phyloP scores from a whole-genome alignment of 768 basidiomycete genomes.

The Tulasnella sp. region DNA sequence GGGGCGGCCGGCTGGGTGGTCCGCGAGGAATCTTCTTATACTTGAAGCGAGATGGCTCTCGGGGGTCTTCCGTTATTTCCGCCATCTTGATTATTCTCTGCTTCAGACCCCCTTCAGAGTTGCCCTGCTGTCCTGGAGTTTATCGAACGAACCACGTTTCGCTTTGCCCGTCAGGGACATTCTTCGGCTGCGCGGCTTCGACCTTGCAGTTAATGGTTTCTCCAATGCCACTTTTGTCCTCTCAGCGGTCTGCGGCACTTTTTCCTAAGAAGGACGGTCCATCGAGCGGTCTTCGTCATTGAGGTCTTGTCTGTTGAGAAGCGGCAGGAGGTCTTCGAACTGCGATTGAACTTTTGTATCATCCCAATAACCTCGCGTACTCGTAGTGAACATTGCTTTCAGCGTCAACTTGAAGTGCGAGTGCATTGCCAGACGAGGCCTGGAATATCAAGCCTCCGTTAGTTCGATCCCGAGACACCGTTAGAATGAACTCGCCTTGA shows the following conservation, averaged over 20 bases:
- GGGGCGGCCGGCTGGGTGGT: slow-evolving; percentile 91
- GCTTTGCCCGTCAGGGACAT: slow-evolving; percentile 74
- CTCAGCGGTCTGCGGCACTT: slow-evolving; percentile 81
- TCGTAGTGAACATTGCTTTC: too few species aligned
- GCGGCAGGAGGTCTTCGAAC: slow-evolving; percentile 93
- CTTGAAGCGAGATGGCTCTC: slow-evolving; percentile 98
- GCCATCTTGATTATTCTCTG: slow-evolving; percentile 99
- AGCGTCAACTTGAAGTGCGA: too few species aligned
- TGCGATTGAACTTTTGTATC: too few species aligned
- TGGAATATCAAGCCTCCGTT: too few species aligned
- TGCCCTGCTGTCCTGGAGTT: slow-evolving; percentile 85
- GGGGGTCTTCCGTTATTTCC: slow-evolving; percentile 91
- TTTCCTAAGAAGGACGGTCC: slow-evolving; percentile 91
- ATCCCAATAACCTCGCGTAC: slow-evolving; percentile 79
- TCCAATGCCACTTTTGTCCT: slow-evolving; percentile 86
- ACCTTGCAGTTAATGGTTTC: slow-evolving; percentile 88
- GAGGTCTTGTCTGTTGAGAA: slow-evolving; percentile 81
- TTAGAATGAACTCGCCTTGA: too few species aligned
- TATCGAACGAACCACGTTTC: slow-evolving; percentile 91
- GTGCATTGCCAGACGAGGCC: too few species aligned
- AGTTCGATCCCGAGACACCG: too few species aligned
- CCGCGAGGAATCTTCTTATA: too few species aligned
- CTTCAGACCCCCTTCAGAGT: slow-evolving; percentile 59
- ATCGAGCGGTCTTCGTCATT: too few species aligned
- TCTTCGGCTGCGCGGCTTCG: too few species aligned